phyloP scores from a whole-genome alignment of 83 land plant genomes.

The Larix sibirica region DNA sequence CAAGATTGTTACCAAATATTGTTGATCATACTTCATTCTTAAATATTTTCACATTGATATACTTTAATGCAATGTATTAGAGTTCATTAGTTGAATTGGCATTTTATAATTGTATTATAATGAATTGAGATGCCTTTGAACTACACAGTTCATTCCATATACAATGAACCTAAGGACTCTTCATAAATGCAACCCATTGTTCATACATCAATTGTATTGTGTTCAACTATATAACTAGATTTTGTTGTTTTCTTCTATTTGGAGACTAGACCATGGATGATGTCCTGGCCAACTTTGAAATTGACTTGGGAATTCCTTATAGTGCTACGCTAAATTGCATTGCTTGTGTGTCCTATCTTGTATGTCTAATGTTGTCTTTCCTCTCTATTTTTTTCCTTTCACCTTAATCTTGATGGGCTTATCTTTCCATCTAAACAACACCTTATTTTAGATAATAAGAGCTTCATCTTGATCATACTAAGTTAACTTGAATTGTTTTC shows the following conservation, averaged over 20 bases:
- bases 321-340: slow-evolving; percentile 53
- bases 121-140: not conserved
- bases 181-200: slow-evolving; percentile 48
- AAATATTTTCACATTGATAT: slow-evolving; percentile 76
- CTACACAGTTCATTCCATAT: slow-evolving; percentile 82
- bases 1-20: slow-evolving; percentile 61
- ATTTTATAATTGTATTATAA: not conserved
- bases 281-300: slow-evolving; percentile 85
- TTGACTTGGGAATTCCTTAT: slow-evolving; percentile 73
- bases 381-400: slow-evolving; percentile 76
- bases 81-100: not conserved
- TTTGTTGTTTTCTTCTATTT: slow-evolving; percentile 82
- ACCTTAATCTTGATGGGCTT: slow-evolving; percentile 84
- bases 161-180: slow-evolving; percentile 72
- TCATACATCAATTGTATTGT: slow-evolving; percentile 55
- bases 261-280: slow-evolving; percentile 76
- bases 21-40: slow-evolving; percentile 63
- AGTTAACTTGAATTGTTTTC: slow-evolving; percentile 53
- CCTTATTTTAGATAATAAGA: slow-evolving; percentile 44
- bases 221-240: slow-evolving; percentile 73
- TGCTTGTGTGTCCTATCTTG: slow-evolving; percentile 78
- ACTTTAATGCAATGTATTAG: not conserved
- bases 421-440: slow-evolving; percentile 66
- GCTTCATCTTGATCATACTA: slow-evolving; percentile 54
- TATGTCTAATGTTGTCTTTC: slow-evolving; percentile 94